phyloP scores from a whole-genome alignment of 2,329 filamentous ascomycete species.

The Dryadomyces quercus-mongolicae region DNA sequence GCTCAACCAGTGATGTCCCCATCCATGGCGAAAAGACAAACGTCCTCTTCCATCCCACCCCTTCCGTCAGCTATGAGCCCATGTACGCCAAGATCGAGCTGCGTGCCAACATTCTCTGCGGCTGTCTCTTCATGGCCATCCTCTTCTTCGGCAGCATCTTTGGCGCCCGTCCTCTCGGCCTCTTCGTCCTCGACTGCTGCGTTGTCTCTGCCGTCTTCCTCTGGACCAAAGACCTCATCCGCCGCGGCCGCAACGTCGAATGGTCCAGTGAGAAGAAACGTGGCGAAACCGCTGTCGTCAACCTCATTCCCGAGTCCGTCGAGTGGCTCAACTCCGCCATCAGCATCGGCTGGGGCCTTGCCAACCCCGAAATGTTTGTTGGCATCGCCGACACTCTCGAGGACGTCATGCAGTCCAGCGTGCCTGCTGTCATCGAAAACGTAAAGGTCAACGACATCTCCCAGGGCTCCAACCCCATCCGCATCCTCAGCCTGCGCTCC shows the following conservation, averaged over 20 bases:
- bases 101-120: constrained; percentile 57
- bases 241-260: constrained; percentile 70
- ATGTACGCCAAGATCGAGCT: constrained; percentile 70
- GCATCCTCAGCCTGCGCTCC: constrained; percentile 76
- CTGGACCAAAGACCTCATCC: constrained; percentile 80
- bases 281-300: constrained; percentile 74
- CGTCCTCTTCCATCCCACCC: constrained; percentile 88
- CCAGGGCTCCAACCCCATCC: constrained; percentile 81
- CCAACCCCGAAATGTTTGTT: constrained; percentile 94
- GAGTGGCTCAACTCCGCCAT: constrained; percentile 93
- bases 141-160: constrained; percentile 68
- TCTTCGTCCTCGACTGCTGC: constrained; percentile 62
- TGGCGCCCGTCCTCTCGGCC: constrained; percentile 62
- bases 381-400: constrained; percentile 83
- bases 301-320: constrained; percentile 84
- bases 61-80: constrained; percentile 77
- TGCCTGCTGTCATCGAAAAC: constrained; percentile 84
- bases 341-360: constrained; percentile 73
- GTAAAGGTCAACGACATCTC: constrained; percentile 92
- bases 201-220: constrained; percentile 70
- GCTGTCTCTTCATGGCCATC: constrained; percentile 59
- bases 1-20: constrained; percentile 83
- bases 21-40: constrained; percentile 96
- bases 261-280: constrained; percentile 81
- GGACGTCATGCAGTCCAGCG: constrained; percentile 93